Conservation (phyloP, 805 yeast species). For the Zygoascus ofunaensis region DNA sequence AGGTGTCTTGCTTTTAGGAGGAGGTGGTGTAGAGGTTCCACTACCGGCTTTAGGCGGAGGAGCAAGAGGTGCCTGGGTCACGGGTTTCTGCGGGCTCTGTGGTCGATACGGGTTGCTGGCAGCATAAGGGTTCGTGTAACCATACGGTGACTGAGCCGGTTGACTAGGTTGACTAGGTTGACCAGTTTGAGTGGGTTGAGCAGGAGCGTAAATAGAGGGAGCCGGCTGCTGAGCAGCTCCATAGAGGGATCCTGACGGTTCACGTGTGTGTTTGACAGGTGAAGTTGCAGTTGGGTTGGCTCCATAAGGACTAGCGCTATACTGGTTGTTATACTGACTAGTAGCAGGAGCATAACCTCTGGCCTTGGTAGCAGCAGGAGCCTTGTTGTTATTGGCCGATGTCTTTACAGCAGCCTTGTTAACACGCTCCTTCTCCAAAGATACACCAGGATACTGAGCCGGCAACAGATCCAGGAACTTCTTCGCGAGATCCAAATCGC, state of each 20-base stretch:
- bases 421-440: slow-evolving; percentile 70
- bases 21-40: slow-evolving; percentile 11
- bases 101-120: slow-evolving; percentile 12
- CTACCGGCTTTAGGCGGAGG: slow-evolving; percentile 7
- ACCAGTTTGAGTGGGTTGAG: background rate
- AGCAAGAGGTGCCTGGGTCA: slow-evolving; percentile 10
- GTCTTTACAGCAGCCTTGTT: slow-evolving; percentile 47
- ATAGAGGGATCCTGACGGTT: background rate
- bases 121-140: slow-evolving; percentile 4
- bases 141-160: background rate
- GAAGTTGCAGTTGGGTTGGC: slow-evolving; percentile 1
- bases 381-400: slow-evolving; percentile 9
- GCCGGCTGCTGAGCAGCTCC: slow-evolving; percentile 3
- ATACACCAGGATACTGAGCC: slow-evolving; percentile 56
- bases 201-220: slow-evolving; percentile 16
- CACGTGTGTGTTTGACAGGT: slow-evolving; percentile 2
- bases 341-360: slow-evolving; percentile 7
- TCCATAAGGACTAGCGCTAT: background rate
- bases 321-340: too few relatives aligned
- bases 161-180: slow-evolving; percentile 7
- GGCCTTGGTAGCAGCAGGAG: slow-evolving; percentile 12
- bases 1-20: slow-evolving; percentile 19
- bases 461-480: slow-evolving; percentile 65
- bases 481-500: slow-evolving; percentile 74
- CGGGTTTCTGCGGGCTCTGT: slow-evolving; percentile 11